Evolutionary conservation across 805 yeast genomes (phyloP).

Genomic region (Candida vaughaniae): DNA sequence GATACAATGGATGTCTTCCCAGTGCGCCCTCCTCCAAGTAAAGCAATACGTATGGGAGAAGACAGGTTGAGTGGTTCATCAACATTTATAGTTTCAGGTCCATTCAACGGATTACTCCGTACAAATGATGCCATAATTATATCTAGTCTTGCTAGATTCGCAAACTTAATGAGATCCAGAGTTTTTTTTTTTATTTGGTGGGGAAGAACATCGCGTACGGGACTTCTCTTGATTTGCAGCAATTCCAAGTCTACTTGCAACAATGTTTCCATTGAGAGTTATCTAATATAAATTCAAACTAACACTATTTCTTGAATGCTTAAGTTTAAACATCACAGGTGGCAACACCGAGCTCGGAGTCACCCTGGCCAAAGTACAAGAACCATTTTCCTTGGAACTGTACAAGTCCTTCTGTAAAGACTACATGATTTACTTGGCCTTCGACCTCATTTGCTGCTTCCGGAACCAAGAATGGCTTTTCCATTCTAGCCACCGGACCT

Average conservation of each 20-base stretch:
- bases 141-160: too few relatives aligned
- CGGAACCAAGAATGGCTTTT: constrained; percentile 35
- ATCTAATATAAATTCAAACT: too few relatives aligned
- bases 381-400: constrained; percentile 43
- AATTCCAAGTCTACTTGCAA: too few relatives aligned
- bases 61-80: constrained; percentile 20
- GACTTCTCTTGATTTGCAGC: too few relatives aligned
- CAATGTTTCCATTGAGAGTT: too few relatives aligned
- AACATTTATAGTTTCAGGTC: constrained; percentile 2
- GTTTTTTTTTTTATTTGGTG: too few relatives aligned
- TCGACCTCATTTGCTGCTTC: constrained; percentile 30
- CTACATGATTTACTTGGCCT: constrained; percentile 43
- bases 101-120: constrained; percentile 11
- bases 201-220: too few relatives aligned
- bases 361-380: constrained; percentile 44
- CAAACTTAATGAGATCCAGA: too few relatives aligned
- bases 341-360: constrained; percentile 42
- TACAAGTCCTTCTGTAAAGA: constrained; percentile 43
- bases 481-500: constrained; percentile 40
- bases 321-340: constrained; percentile 22
- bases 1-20: constrained; percentile 64
- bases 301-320: too few relatives aligned
- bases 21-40: constrained; percentile 56
- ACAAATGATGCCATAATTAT: constrained; percentile 13
- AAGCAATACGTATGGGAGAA: constrained; percentile 55